Conservation (phyloP, 305 asterid species). For the Andrographis paniculata region DNA sequence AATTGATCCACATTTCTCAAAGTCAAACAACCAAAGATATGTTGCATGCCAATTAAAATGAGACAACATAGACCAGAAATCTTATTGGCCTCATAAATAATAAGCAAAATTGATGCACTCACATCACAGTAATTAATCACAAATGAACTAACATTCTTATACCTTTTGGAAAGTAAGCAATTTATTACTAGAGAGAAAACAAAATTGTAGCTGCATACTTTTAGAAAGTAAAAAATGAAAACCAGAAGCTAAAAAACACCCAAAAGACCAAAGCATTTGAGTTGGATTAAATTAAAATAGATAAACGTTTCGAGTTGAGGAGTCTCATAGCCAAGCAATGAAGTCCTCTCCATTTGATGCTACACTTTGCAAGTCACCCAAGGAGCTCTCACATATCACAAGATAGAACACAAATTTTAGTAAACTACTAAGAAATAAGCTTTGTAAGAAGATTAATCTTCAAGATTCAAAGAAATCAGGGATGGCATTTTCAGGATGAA, state of each 20-base stretch:
- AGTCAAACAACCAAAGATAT: not conserved
- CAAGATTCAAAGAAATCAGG: slow-evolving; percentile 8
- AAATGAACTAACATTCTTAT: not conserved
- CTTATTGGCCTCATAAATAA: slow-evolving; percentile 4
- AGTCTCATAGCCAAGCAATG: too few species aligned
- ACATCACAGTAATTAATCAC: slow-evolving; percentile 3
- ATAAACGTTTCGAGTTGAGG: not conserved
- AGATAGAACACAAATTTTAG: slow-evolving; percentile 7
- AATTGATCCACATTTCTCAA: too few species aligned
- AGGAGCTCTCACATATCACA: slow-evolving; percentile 10
- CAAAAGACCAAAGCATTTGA: not conserved
- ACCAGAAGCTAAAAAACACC: not conserved
- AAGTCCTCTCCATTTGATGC: too few species aligned
- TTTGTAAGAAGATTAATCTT: not conserved
- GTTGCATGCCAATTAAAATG: not conserved
- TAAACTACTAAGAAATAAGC: not conserved
- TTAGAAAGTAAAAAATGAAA: not conserved
- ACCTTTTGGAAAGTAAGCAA: too few species aligned
- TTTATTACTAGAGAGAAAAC: too few species aligned
- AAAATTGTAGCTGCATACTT: not conserved
- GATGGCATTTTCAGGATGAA: slow-evolving; percentile 5
- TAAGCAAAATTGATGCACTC: slow-evolving; percentile 5
- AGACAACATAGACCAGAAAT: slow-evolving; percentile 12
- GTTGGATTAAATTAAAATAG: not conserved
- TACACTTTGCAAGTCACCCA: too few species aligned